phyloP scores from a whole-genome alignment of 495 filamentous ascomycete species.

The Bryoglossum gracile region DNA sequence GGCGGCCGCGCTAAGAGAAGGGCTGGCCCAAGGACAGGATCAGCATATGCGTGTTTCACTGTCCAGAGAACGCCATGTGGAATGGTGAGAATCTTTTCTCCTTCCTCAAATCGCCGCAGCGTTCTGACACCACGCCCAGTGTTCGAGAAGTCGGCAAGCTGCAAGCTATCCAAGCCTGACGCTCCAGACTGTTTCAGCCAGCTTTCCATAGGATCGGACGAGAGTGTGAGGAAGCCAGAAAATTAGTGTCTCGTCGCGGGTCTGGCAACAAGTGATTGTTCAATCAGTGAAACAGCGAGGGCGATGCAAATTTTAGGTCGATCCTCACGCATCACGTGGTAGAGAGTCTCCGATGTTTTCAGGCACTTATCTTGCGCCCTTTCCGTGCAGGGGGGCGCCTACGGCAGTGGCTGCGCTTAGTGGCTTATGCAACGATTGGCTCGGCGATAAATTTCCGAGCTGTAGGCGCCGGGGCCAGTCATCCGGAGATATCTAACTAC shows the following conservation, averaged over 20 bases:
- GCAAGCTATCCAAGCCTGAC: not conserved
- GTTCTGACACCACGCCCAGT: not conserved
- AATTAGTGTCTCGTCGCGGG: not conserved
- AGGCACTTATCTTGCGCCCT: no score
- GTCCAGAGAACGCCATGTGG: constrained; percentile 1
- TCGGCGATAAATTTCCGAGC: no score
- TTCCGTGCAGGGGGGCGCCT: no score
- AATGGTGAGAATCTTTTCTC: constrained; percentile 3
- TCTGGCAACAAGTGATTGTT: not conserved
- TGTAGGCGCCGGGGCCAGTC: no score
- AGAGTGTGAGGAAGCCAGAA: not conserved
- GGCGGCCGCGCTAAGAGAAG: not conserved
- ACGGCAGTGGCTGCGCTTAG: no score
- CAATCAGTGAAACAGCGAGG: no score
- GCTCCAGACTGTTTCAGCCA: constrained; percentile 1
- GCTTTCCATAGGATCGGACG: constrained; percentile 1
- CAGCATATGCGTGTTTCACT: constrained; percentile 1
- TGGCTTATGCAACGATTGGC: no score
- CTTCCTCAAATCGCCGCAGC: not conserved
- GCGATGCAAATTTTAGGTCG: no score
- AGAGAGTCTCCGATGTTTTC: no score
- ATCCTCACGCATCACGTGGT: no score
- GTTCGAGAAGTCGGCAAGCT: constrained; percentile 1
- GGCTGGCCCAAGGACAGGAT: not conserved
- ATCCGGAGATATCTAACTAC: no score